Base-by-base conservation (phyloP, 2,329 filamentous ascomycete species). In the Dactylellina parvicollis region DNA sequence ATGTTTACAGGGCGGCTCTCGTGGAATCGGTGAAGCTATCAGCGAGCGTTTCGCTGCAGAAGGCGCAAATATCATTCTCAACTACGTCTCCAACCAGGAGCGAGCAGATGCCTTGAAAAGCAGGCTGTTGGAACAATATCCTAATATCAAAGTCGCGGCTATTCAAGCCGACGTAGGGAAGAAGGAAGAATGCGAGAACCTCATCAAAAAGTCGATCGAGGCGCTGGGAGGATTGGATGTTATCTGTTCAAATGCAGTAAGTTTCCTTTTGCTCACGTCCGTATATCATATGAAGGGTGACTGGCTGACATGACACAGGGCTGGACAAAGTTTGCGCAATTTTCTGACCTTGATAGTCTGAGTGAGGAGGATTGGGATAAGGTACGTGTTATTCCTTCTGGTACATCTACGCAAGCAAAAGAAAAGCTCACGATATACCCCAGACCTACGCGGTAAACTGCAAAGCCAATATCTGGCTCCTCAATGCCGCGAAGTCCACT, bases 151-250 rank as follows among this genome's bases (percentile, higher is more conserved):
- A 78, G 80, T 86, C 50, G 77, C 84, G 18, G 81, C 85, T 4
- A 80, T 93, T 75, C 84, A 88, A 78, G 91, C 88, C 77, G 90
- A 94, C 79, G 84, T 90, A 46, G 87, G 86, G 14, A 82, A 83
- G 4, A 84, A 86, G 32, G 80, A 81, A 1, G 89, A 90, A 24
- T 86, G 90, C 74, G 80, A 83, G 52, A 82, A 82, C 0, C 83
- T 89, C 0, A 86, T 93, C 0, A 80, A 84, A 16, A 84, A 88
- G 46, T 85, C 87, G 0, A 83, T 88, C 50, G 81, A 84, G 24
- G 80, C 80, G n/a, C 83, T 92, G 75, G 90, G 89, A 3, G 87
- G 88, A 0, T 80, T 95, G n/a, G 91, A 95, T 80, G 84, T 92
- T 40, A 83, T 95, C 47, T 86, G 94, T 77, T 90, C 89, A 1